phyloP scores from a whole-genome alignment of 2,329 filamentous ascomycete species.

The Penicillium concentricum region DNA sequence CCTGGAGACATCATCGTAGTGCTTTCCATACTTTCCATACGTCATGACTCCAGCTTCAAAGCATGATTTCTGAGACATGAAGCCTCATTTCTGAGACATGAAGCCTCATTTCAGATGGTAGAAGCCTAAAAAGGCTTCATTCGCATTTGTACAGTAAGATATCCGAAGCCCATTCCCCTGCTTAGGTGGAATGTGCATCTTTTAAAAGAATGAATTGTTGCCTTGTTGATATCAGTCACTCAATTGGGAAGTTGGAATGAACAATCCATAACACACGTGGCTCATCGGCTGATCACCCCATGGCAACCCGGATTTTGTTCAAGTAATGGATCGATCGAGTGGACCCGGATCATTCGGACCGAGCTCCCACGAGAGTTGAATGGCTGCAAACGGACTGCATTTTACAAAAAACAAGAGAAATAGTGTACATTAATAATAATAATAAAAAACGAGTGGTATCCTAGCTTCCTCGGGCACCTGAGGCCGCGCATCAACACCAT shows the following conservation, averaged over 20 bases:
- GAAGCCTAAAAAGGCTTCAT: background rate
- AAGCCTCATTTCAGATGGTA: background rate
- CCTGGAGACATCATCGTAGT: background rate
- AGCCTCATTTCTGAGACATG: too few species aligned
- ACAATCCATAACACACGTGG: background rate
- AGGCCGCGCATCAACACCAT: conserved; percentile 51
- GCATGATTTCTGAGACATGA: background rate
- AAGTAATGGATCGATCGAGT: background rate
- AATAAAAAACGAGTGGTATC: background rate
- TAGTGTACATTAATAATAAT: background rate
- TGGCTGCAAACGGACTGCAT: background rate
- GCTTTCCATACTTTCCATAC: background rate
- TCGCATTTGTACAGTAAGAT: background rate
- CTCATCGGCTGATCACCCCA: background rate
- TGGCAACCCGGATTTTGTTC: background rate
- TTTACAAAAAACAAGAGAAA: background rate
- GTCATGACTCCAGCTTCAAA: conserved; percentile 11
- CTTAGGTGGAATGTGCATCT: background rate
- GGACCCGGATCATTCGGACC: background rate
- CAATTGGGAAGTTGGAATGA: background rate
- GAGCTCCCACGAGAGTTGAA: background rate
- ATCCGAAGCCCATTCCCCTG: background rate
- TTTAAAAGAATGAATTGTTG: too few species aligned
- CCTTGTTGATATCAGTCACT: background rate
- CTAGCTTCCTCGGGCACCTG: conserved; percentile 25